These are phyloP conservation scores for Ricinus communis DNA, from an alignment of 345 rosid species.

Conservation along the genomic window DNA sequence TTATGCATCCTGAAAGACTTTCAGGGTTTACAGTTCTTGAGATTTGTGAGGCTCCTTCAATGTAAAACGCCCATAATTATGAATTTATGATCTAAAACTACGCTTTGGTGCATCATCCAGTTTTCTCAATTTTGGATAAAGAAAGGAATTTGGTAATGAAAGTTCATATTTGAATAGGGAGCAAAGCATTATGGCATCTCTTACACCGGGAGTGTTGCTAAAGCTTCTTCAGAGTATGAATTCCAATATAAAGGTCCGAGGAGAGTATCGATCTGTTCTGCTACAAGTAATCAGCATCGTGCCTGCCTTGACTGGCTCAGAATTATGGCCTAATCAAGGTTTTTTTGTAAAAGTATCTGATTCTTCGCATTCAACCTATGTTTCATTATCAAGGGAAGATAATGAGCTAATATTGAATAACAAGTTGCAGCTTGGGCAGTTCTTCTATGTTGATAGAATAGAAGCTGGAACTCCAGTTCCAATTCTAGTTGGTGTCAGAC, in stretches of 20 bases:
- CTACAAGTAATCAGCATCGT: constrained; percentile 89
- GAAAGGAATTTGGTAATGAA: too few relatives aligned
- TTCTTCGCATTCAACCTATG: constrained; percentile 86
- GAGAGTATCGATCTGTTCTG: constrained; percentile 81
- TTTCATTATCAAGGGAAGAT: constrained; percentile 70
- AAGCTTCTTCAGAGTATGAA: constrained; percentile 82
- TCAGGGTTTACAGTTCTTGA: too few relatives aligned
- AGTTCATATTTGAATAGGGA: not conserved
- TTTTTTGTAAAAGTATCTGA: constrained; percentile 91
- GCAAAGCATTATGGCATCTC: constrained; percentile 61
- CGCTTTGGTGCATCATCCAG: not conserved
- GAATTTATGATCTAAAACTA: not conserved
- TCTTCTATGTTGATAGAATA: constrained; percentile 74
- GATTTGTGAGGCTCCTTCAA: not conserved
- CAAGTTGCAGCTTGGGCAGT: constrained; percentile 80
- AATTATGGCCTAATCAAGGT: constrained; percentile 93
- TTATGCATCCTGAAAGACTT: too few relatives aligned
- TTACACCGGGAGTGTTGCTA: constrained; percentile 69
- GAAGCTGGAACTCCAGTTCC: constrained; percentile 83
- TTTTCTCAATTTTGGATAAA: not conserved
- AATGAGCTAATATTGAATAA: constrained; percentile 81
- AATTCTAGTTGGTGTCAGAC: constrained; percentile 72
- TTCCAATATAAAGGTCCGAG: constrained; percentile 65
- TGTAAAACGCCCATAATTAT: too few relatives aligned
- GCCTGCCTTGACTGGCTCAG: constrained; percentile 83